Evolutionary conservation across 2,329 filamentous ascomycete genomes (phyloP).

Genomic region (Calonectria henricotiae): DNA sequence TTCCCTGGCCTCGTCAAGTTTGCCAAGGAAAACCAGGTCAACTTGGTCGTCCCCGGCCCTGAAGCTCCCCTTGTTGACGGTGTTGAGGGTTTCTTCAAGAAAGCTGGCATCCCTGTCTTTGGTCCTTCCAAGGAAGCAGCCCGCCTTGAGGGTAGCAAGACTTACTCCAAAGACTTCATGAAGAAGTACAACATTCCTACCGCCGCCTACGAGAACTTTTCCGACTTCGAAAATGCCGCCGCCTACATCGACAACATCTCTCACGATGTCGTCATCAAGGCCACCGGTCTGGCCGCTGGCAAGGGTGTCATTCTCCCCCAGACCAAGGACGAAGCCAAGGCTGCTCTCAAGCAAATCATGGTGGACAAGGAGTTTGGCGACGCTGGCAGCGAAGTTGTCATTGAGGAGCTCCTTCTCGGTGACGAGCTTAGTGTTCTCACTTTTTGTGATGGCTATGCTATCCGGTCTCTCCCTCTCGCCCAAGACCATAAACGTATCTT

Average conservation of each 20-base stretch:
- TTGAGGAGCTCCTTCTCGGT: slow-evolving; percentile 93
- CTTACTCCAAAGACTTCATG: slow-evolving; percentile 99
- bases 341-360: slow-evolving; percentile 92
- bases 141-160: slow-evolving; percentile 95
- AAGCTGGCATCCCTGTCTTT: slow-evolving; percentile 84
- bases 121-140: slow-evolving; percentile 90
- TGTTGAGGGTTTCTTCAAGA: slow-evolving; percentile 86
- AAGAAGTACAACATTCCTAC: slow-evolving; percentile 91
- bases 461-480: slow-evolving; percentile 87
- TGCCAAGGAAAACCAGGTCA: slow-evolving; percentile 80
- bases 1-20: slow-evolving; percentile 85
- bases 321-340: slow-evolving; percentile 85
- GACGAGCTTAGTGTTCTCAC: slow-evolving; percentile 94
- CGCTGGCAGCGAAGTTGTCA: slow-evolving; percentile 92
- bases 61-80: slow-evolving; percentile 96
- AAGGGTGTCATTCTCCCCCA: slow-evolving; percentile 95
- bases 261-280: slow-evolving; percentile 93
- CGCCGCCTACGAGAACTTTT: slow-evolving; percentile 92
- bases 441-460: slow-evolving; percentile 91
- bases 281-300: slow-evolving; percentile 90
- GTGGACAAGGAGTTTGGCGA: slow-evolving; percentile 87
- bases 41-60: slow-evolving; percentile 90
- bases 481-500: slow-evolving; percentile 98
- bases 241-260: slow-evolving; percentile 81
- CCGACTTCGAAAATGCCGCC: slow-evolving; percentile 80